phyloP scores from a whole-genome alignment of 2,329 filamentous ascomycete species.

The Cordyceps pruinosa region DNA sequence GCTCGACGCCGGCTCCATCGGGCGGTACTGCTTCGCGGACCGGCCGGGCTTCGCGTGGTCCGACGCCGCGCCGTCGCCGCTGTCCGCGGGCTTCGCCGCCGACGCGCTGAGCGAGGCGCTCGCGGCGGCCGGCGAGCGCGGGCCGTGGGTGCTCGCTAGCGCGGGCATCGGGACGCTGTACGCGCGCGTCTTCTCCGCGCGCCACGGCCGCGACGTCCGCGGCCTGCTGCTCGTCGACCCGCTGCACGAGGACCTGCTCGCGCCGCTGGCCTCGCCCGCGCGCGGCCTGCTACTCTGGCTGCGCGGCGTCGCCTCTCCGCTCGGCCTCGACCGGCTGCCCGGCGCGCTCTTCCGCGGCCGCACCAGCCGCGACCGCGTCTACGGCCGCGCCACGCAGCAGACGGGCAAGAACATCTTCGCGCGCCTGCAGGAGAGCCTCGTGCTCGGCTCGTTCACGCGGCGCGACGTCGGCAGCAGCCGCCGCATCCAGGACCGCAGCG shows the following conservation, averaged over 20 bases:
- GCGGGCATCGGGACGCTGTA: conserved; percentile 85
- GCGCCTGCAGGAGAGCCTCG: conserved; percentile 85
- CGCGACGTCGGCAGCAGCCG: conserved; percentile 74
- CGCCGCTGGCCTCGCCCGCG: conserved; percentile 56
- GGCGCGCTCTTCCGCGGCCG: conserved; percentile 79
- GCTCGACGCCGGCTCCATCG: conserved; percentile 72
- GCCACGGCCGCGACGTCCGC: conserved; percentile 66
- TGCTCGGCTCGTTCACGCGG: conserved; percentile 75
- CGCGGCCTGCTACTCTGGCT: conserved; percentile 83
- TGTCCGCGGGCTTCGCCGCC: conserved; percentile 87
- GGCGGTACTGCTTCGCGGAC: conserved; percentile 91
- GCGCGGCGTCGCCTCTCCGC: conserved; percentile 75
- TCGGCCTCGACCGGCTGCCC: conserved; percentile 73
- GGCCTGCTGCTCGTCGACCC: conserved; percentile 83
- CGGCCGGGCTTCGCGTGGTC: conserved; percentile 81
- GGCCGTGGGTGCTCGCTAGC: conserved; percentile 83
- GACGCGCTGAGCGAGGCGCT: conserved; percentile 85
- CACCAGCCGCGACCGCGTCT: conserved; percentile 74
- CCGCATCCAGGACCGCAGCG: conserved; percentile 69
- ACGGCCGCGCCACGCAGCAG: conserved; percentile 72
- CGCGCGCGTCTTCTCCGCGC: conserved; percentile 81
- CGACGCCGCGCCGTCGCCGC: conserved; percentile 87
- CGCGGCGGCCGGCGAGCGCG: conserved; percentile 68
- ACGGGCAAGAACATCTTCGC: conserved; percentile 80
- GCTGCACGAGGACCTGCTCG: conserved; percentile 78